These are phyloP conservation scores for Carex littledalei DNA, from an alignment of 176 grass and related monocot genomes.

Conservation along the genomic window DNA sequence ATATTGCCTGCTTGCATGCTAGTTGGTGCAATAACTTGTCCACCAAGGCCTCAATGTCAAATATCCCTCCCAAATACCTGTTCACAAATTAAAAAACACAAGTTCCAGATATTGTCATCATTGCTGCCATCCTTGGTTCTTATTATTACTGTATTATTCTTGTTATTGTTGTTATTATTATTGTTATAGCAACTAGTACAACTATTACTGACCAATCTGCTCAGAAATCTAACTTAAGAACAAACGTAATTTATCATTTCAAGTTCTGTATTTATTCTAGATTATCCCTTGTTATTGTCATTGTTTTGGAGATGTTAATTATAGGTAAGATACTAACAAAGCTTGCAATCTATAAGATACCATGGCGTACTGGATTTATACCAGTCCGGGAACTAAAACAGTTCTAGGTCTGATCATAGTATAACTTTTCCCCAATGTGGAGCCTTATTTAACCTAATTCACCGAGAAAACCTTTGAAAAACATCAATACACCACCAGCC, in stretches of 20 bases:
- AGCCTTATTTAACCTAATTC: not conserved
- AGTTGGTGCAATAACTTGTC: slow-evolving; percentile 91
- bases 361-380: not conserved
- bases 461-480: not conserved
- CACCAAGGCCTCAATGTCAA: slow-evolving; percentile 90
- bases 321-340: not conserved
- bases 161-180: not conserved
- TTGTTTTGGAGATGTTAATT: not conserved
- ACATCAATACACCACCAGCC: not conserved
- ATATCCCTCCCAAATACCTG: slow-evolving; percentile 97
- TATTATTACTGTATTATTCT: not conserved
- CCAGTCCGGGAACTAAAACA: not conserved
- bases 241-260: not conserved
- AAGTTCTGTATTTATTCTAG: not conserved
- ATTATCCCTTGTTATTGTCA: not conserved
- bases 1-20: slow-evolving; percentile 74
- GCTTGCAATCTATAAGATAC: not conserved
- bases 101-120: not conserved
- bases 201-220: not conserved
- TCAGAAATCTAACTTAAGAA: not conserved
- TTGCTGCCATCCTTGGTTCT: not conserved
- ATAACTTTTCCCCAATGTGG: not conserved
- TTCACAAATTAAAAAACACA: slow-evolving; percentile 10
- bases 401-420: not conserved
- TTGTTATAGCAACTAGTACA: not conserved